Evolutionary conservation across 2,329 filamentous ascomycete genomes (phyloP).

Genomic region (Beauveria varroae): DNA sequence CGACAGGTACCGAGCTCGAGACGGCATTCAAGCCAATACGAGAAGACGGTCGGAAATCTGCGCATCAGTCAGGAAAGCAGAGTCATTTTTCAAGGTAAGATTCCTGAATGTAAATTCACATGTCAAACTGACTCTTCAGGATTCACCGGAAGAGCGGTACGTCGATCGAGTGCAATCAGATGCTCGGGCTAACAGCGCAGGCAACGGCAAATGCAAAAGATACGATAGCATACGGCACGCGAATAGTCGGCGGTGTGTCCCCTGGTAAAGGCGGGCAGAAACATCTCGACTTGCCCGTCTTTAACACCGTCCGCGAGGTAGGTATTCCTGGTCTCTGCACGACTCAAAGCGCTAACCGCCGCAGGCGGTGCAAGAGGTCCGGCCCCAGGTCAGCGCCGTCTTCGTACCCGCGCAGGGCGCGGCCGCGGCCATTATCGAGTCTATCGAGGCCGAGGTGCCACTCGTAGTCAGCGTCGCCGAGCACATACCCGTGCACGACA

Average conservation of each 20-base stretch:
- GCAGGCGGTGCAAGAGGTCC: slow-evolving; percentile 27
- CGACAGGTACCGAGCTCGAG: background rate
- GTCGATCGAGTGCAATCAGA: background rate
- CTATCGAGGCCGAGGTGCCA: slow-evolving; percentile 70
- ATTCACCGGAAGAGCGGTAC: slow-evolving; percentile 31
- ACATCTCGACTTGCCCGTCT: slow-evolving; percentile 29
- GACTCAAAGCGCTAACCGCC: background rate
- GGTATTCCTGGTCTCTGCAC: background rate
- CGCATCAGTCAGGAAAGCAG: slow-evolving; percentile 20
- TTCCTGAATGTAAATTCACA: background rate
- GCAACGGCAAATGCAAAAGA: slow-evolving; percentile 31
- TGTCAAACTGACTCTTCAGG: slow-evolving; percentile 17
- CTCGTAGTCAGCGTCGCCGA: slow-evolving; percentile 74
- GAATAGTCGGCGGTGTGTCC: slow-evolving; percentile 31
- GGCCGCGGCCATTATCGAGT: slow-evolving; percentile 61
- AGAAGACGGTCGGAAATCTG: slow-evolving; percentile 24
- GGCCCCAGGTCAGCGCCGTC: slow-evolving; percentile 63
- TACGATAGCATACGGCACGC: slow-evolving; percentile 31
- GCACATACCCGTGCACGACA: slow-evolving; percentile 71
- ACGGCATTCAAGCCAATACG: slow-evolving; percentile 16
- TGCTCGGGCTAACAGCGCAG: slow-evolving; percentile 13
- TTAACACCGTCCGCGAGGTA: slow-evolving; percentile 27
- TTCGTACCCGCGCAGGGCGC: slow-evolving; percentile 64
- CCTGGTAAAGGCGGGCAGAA: slow-evolving; percentile 26
- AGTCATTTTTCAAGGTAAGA: slow-evolving; percentile 30